Percentiles rank a stretch among this genome's conserved stretches.
Evolutionary conservation across 371 early-diverging fungal species (phyloP).

Genomic region (Mucor racemosus): DNA sequence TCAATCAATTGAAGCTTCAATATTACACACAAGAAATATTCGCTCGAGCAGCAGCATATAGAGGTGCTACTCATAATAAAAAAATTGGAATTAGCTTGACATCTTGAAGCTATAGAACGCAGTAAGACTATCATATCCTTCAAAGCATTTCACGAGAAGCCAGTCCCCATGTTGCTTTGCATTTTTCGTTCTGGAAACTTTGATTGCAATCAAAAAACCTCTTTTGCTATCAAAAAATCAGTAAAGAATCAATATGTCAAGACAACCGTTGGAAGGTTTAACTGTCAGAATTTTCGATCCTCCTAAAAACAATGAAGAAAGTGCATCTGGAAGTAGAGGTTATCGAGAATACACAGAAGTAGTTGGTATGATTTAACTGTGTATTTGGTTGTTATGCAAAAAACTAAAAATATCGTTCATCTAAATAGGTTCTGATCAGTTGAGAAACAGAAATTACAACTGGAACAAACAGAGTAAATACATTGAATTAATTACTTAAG

Average conservation of each 20-base stretch:
- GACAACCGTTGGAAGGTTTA: constrained; percentile 21
- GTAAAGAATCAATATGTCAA: constrained; percentile 15
- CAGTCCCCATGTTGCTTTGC: neutral
- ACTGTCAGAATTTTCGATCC: constrained; percentile 21
- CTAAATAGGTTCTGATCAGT: neutral
- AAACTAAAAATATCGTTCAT: neutral
- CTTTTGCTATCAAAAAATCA: no score
- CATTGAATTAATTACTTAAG: no score
- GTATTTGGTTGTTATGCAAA: no score
- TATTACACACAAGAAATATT: no score
- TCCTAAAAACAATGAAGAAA: neutral
- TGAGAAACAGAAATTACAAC: constrained; percentile 10
- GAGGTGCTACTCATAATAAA: no score
- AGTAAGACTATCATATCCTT: no score
- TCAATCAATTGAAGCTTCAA: no score
- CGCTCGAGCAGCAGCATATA: no score
- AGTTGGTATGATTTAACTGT: constrained; percentile 5
- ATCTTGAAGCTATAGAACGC: no score
- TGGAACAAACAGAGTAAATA: neutral
- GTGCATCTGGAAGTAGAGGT: constrained; percentile 13
- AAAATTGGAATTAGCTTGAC: no score
- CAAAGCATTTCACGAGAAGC: neutral
- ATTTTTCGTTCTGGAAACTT: neutral
- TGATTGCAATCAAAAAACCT: neutral
- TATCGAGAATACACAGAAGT: constrained; percentile 24